A percentile compares a stretch with the other conserved stretches of the same genome.
These are phyloP conservation scores for Aphanomyces euteiches DNA, from an alignment of 352 stramenopile genomes.

Conservation along the genomic window DNA sequence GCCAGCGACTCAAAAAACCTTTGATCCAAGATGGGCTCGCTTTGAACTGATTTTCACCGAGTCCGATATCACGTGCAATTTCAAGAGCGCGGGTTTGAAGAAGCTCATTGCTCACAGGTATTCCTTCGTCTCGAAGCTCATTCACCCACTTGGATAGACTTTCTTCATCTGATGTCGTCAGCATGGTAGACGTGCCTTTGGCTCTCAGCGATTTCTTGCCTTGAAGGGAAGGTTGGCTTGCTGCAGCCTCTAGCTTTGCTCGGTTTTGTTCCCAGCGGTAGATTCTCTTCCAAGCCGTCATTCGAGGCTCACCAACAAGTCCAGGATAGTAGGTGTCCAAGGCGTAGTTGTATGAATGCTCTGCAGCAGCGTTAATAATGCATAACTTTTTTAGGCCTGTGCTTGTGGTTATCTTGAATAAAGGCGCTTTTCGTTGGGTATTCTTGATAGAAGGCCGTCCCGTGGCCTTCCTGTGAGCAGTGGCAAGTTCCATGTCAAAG, in stretches of 20 bases:
- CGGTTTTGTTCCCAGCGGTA: constrained; percentile 10
- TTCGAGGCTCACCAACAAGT: background rate
- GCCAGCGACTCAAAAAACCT: background rate
- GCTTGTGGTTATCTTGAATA: background rate
- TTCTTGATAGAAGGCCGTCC: constrained; percentile 11
- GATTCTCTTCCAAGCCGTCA: constrained; percentile 11
- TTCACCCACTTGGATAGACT: background rate
- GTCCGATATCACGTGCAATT: background rate
- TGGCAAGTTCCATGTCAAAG: background rate
- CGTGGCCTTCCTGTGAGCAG: background rate
- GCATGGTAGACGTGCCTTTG: background rate
- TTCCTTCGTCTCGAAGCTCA: background rate
- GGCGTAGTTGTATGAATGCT: background rate
- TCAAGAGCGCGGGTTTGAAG: background rate
- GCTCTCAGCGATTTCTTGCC: background rate
- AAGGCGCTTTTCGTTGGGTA: background rate
- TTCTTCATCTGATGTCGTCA: background rate
- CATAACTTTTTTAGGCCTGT: too few relatives aligned
- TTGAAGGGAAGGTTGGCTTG: background rate
- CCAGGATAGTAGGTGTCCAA: constrained; percentile 7
- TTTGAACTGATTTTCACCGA: background rate
- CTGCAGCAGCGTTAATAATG: constrained; percentile 2
- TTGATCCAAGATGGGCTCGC: background rate
- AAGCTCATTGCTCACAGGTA: background rate
- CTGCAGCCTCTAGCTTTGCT: background rate